Conservation (phyloP, 2,329 filamentous ascomycete species). For the Xylaria sp. region DNA sequence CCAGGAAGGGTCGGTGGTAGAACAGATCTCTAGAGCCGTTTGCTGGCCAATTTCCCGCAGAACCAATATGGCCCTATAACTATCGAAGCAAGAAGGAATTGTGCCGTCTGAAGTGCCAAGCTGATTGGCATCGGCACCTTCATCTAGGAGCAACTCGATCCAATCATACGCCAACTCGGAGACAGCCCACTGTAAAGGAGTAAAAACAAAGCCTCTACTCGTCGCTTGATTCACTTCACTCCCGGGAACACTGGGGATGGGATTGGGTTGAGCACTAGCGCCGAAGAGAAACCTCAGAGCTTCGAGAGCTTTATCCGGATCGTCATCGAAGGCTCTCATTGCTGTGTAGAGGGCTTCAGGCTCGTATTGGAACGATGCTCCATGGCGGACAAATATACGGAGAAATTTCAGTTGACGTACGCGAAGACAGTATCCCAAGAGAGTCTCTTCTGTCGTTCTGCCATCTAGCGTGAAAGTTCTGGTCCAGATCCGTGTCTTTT, state of each 20-base stretch:
- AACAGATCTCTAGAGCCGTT: constrained; percentile 27
- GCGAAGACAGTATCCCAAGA: constrained; percentile 30
- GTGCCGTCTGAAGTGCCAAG: constrained; percentile 1
- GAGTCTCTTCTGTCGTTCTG: constrained; percentile 7
- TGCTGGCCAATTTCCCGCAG: constrained; percentile 17
- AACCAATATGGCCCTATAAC: too few species aligned
- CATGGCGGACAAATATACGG: constrained; percentile 23
- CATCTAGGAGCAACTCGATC: constrained; percentile 32
- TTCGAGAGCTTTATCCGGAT: neutral
- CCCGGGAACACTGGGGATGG: neutral
- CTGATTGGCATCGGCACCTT: constrained; percentile 26
- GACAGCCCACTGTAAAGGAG: constrained; percentile 32
- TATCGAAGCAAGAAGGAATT: constrained; percentile 19
- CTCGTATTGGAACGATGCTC: constrained; percentile 32
- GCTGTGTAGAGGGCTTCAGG: constrained; percentile 24
- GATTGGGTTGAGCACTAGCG: constrained; percentile 27
- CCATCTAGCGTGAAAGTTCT: constrained; percentile 19
- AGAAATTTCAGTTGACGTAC: constrained; percentile 19
- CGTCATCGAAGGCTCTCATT: constrained; percentile 9
- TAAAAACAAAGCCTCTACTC: constrained; percentile 23
- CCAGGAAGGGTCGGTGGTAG: constrained; percentile 9
- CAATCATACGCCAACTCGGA: constrained; percentile 24
- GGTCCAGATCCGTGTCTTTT: constrained; percentile 26
- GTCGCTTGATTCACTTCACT: neutral
- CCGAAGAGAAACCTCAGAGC: constrained; percentile 23